Evolutionary conservation across 306 rosid genomes (phyloP).

Genomic region (Oemleria cerasiformis): DNA sequence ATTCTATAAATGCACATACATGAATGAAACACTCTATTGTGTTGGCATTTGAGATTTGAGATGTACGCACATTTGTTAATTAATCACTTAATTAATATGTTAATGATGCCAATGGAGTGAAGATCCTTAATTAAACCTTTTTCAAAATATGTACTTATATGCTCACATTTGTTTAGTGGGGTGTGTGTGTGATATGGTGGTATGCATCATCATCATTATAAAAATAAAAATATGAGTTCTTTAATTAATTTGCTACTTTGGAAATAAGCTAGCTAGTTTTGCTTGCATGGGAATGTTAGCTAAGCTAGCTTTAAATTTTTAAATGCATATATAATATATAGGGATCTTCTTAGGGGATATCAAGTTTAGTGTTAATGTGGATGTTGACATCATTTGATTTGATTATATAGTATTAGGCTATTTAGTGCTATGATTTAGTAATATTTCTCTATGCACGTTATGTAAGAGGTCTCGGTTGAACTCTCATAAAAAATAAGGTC

Average conservation of each 20-base stretch:
- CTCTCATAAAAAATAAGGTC: no score
- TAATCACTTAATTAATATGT: background rate
- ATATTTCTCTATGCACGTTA: no score
- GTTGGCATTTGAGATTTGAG: background rate
- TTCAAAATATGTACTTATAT: background rate
- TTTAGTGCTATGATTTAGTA: no score
- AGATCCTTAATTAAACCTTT: background rate
- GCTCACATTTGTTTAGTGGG: background rate
- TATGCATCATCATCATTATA: background rate
- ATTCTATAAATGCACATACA: background rate
- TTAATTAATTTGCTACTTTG: background rate
- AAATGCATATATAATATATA: background rate
- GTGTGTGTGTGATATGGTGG: background rate
- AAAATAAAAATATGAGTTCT: background rate
- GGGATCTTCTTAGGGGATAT: no score
- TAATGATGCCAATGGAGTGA: background rate
- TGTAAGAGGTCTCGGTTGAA: no score
- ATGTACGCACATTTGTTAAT: background rate
- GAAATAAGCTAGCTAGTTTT: constrained; percentile 7
- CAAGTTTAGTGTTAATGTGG: no score
- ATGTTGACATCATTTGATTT: no score
- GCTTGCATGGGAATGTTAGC: constrained; percentile 19
- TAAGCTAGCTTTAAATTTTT: background rate
- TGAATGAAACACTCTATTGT: background rate
- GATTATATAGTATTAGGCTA: no score